A percentile compares a stretch with the other conserved stretches of the same genome.
Conservation (phyloP, 2,329 filamentous ascomycete genomes). For the Microdochium paspali region DNA sequence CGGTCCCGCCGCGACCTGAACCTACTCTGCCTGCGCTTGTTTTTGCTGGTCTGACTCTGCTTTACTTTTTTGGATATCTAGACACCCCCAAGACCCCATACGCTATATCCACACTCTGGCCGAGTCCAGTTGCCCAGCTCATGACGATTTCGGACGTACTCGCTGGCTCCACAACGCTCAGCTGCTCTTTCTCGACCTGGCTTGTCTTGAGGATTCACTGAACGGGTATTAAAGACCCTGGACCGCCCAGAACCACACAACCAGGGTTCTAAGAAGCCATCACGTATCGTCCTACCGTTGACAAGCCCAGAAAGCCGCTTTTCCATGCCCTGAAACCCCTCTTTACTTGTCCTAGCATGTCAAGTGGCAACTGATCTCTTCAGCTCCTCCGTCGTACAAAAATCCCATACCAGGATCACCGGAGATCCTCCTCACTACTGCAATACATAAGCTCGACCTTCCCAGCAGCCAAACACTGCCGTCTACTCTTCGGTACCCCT, state of each 20-base stretch:
- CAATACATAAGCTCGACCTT: neutral
- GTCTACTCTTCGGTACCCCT: neutral
- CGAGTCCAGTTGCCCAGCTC: neutral
- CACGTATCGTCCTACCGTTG: neutral
- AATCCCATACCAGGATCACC: neutral
- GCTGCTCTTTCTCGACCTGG: neutral
- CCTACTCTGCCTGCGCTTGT: neutral
- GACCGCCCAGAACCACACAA: neutral
- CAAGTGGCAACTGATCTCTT: neutral
- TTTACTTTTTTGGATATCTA: neutral
- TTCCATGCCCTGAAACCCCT: neutral
- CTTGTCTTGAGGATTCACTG: neutral
- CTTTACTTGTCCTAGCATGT: neutral
- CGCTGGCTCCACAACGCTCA: neutral
- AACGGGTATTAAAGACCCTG: neutral
- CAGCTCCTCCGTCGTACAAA: neutral
- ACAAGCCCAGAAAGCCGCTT: neutral
- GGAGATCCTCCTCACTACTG: neutral
- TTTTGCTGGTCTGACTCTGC: too few relatives aligned
- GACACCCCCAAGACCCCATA: neutral
- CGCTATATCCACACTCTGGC: too few relatives aligned
- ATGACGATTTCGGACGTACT: conserved; percentile 1
- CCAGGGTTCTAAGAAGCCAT: neutral
- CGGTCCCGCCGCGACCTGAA: neutral
- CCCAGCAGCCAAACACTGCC: neutral